Evolutionary conservation across 441 rosid genomes (phyloP).

Genomic region (Hura crepitans): DNA sequence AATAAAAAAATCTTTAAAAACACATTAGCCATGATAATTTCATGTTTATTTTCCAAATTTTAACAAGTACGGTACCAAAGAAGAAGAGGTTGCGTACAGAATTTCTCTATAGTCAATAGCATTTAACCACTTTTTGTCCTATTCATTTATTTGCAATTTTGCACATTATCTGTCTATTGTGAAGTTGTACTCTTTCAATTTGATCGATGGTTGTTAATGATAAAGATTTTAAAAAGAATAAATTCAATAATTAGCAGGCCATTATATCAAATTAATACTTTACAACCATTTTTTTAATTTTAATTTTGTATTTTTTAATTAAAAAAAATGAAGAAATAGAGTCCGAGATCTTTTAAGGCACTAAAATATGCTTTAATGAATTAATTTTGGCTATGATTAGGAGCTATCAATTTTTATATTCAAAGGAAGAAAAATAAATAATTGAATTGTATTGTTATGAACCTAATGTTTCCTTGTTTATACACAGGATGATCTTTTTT

Average conservation of each 20-base stretch:
- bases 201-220: no score
- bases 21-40: constrained; percentile 13
- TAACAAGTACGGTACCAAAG: constrained; percentile 23
- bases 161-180: no score
- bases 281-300: no score
- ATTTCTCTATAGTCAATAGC: neutral
- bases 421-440: neutral
- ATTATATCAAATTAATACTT: no score
- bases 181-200: no score
- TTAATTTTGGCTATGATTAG: neutral
- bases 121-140: neutral
- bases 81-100: constrained; percentile 16
- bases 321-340: no score
- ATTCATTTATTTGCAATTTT: no score
- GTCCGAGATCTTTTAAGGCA: no score
- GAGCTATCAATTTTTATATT: neutral
- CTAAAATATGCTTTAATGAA: no score
- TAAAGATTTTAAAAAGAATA: no score
- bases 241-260: no score
- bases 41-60: neutral
- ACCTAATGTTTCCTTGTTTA: constrained; percentile 14
- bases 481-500: neutral
- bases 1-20: neutral
- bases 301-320: neutral
- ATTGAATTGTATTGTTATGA: neutral